These are phyloP conservation scores for Umbelopsis sp. DNA, from an alignment of 192 early-diverging fungal species.

Conservation along the genomic window DNA sequence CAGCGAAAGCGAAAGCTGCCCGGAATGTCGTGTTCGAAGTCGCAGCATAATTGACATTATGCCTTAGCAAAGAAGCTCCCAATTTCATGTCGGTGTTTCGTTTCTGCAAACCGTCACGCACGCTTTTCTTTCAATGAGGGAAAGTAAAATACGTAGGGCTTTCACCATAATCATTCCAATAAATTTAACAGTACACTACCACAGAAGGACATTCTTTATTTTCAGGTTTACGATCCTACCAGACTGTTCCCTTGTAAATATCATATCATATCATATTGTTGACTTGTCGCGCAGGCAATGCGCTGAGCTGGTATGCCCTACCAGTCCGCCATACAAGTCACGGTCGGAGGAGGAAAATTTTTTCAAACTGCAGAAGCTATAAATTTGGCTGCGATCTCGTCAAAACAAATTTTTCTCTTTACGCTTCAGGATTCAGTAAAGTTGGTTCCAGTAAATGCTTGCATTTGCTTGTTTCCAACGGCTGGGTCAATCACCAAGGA, in stretches of 20 bases:
- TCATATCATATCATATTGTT: too few relatives aligned
- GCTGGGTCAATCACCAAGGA: constrained; percentile 22
- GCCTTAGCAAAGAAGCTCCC: neutral
- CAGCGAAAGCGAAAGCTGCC: neutral
- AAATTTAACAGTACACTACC: too few relatives aligned
- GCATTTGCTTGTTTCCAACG: neutral
- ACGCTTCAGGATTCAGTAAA: constrained; percentile 20
- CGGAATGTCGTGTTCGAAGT: neutral
- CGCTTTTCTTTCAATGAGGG: too few relatives aligned
- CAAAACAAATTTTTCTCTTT: constrained; percentile 10
- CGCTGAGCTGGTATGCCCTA: too few relatives aligned
- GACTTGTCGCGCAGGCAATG: too few relatives aligned
- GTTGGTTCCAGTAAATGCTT: neutral
- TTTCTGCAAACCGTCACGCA: neutral
- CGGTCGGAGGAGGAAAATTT: constrained; percentile 2
- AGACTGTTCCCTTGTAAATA: too few relatives aligned
- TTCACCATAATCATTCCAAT: too few relatives aligned
- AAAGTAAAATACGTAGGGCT: too few relatives aligned
- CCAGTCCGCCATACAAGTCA: neutral
- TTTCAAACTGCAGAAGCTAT: constrained; percentile 1
- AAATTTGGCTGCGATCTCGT: neutral
- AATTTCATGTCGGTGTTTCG: too few relatives aligned
- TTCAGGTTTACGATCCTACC: too few relatives aligned
- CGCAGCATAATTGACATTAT: neutral
- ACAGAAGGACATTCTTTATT: too few relatives aligned